Evolutionary conservation across 352 stramenopile species (phyloP), one percentile per base, ranked within the genome.

Genomic region (Globisporangium yorkense): DNA sequence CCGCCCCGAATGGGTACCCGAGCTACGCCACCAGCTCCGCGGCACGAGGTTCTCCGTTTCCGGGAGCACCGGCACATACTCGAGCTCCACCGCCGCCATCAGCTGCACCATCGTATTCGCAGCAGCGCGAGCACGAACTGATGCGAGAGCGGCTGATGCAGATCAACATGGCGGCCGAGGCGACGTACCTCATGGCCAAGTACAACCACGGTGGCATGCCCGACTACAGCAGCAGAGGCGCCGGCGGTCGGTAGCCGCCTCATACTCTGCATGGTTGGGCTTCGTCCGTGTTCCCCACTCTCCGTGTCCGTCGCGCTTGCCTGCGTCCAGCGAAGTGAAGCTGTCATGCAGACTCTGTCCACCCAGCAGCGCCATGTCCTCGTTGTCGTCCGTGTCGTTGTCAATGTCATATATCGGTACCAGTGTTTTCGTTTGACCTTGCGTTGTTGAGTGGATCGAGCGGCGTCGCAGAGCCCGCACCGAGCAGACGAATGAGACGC

Each of bases 121-220:
- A 51, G 33, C 24, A 59, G 37, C 54, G 52, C 37, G 66, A 77
- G 45, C 64, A 73, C 20, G 67, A 85, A 43, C 69, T 71, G 45
- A 60, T 88, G 44, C 81, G 86, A 72, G 67, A 86, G 57, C 68
- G 78, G 20, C 67, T 88, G 41, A 66, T 82, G 61, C 75, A 88
- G 58, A 79, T 79, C 62, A 88, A 86, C 62, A 75, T 82, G 66
- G 64, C 75, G 3, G 78, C 78, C 21, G 78, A 88, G 53, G 75
- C 72, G 16, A 87, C 78, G 59, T 88, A 88, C 52, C 66, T 85
- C 50, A 80, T 87, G 69, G 66, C 78, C 65, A 86, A 88, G 74
- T 82, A 87, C 70, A 86, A 80, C 71, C 83, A 80, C 67, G 70
- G 68, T 57, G 79, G 68, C 61, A 67, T 80, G 44, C 56, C 71